These are phyloP conservation scores for Fonsecaea erecta DNA, from an alignment of 2,329 filamentous ascomycete genomes.

Conservation along the genomic window DNA sequence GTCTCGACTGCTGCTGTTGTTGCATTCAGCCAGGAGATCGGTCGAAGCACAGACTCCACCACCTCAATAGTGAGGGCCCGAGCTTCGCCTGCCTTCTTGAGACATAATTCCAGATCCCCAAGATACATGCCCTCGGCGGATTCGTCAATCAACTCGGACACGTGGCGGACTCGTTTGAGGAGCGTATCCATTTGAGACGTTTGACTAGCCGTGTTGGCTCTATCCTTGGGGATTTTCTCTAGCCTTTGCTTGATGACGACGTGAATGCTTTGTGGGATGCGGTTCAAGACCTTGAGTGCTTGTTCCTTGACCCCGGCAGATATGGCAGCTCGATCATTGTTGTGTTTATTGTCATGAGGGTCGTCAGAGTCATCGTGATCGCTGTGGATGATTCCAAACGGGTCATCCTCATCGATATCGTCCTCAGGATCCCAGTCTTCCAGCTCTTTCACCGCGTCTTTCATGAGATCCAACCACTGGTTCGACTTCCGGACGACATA, in stretches of 20 bases:
- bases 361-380: constrained; percentile 40
- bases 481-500: constrained; percentile 73
- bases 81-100: constrained; percentile 37
- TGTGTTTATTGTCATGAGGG: constrained; percentile 31
- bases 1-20: constrained; percentile 19
- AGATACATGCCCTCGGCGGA: constrained; percentile 53
- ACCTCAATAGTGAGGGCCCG: constrained; percentile 35
- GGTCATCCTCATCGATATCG: constrained; percentile 59
- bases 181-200: constrained; percentile 44
- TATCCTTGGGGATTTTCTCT: constrained; percentile 41
- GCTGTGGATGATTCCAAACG: constrained; percentile 41
- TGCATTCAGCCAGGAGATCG: background rate
- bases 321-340: constrained; percentile 41
- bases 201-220: constrained; percentile 18
- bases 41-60: constrained; percentile 31
- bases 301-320: constrained; percentile 49
- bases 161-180: constrained; percentile 42
- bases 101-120: constrained; percentile 41
- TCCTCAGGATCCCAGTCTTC: constrained; percentile 84
- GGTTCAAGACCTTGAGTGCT: constrained; percentile 49
- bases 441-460: constrained; percentile 83
- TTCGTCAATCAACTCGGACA: constrained; percentile 52
- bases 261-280: constrained; percentile 50
- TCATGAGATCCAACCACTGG: constrained; percentile 73
- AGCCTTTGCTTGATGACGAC: constrained; percentile 50